Evolutionary conservation across 2,329 filamentous ascomycete genomes (phyloP), one percentile per base, ranked within the genome.

Genomic region (Fusarium graminum): DNA sequence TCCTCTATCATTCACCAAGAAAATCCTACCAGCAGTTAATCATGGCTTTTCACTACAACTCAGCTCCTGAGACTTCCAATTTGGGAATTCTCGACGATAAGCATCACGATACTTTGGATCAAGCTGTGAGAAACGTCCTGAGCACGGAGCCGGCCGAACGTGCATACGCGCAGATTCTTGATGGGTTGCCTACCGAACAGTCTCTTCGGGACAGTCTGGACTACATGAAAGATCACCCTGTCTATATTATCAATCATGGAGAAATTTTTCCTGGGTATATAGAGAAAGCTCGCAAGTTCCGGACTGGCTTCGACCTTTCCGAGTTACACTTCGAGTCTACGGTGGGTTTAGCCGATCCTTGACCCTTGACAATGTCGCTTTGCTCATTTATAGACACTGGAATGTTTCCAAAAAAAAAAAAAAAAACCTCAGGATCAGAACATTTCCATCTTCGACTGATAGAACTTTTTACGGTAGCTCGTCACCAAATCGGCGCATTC

Each of bases 401-500:
- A 5, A 4, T 4, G 0, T 9, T 65, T 60, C 7, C 5, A 19
- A 14, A 16, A 45, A 0, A 17, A 45, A 7, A 19, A 14, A 16
- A 45, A 0, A 17, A 45, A 7, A 0, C 2, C 2, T 11, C 14
- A 1, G 45, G 49, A 4, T 62, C 64, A 3, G 6, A 42, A 0
- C 0, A 3, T 0, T 57, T 28, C 10, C 26, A 41, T 0, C 26
- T 65, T 14, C 64, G 60, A 4, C 46, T 68, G 2, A 11, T 68
- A 1, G 60, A 68, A 5, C 10, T 65, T 0, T 44, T 68, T 5
- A 50, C 47, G 6, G 19, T 65, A 0, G 49, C 52, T 4, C 59
- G 56, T 2, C 65, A 68, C 13, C 52, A 68, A 13, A 68, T 68
- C 5, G 65, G 58, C 6, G 56, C 53, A 4, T 38, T 26, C n/a